Conservation (phyloP, 176 grass and related monocot species). For the Zea luxurians region DNA sequence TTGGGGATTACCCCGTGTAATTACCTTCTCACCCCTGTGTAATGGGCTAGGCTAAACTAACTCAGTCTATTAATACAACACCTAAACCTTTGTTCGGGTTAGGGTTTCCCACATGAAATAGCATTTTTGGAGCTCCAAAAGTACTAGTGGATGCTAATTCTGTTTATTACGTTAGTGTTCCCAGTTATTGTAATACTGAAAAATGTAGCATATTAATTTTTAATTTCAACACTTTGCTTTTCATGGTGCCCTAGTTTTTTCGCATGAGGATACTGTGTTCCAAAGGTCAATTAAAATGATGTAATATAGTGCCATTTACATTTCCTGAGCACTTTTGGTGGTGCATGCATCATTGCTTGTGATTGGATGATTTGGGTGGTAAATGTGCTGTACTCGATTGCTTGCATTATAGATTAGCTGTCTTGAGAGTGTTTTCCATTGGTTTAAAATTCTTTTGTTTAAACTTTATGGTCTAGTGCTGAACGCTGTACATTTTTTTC, state of each 20-base stretch:
- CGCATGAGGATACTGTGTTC: neutral
- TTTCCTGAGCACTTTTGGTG: neutral
- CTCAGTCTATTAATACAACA: too few species aligned
- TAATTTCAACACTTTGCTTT: neutral
- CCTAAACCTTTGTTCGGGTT: too few species aligned
- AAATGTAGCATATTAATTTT: neutral
- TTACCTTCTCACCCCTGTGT: too few species aligned
- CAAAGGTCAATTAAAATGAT: neutral
- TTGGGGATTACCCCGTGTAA: too few species aligned
- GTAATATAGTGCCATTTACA: neutral
- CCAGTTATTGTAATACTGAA: neutral
- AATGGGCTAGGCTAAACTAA: too few species aligned
- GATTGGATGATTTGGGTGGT: neutral
- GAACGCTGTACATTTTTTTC: neutral
- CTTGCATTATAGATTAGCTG: neutral
- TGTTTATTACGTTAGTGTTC: neutral
- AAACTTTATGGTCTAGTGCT: neutral
- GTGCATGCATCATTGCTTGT: neutral
- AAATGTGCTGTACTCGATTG: neutral
- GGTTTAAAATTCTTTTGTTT: neutral
- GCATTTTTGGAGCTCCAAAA: neutral
- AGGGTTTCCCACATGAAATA: neutral
- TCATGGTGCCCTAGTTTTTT: neutral
- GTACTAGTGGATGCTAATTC: neutral
- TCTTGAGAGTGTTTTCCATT: neutral